A percentile compares a stretch with the other conserved stretches of the same genome.
phyloP scores from a whole-genome alignment of 306 rosid genomes.

The Vigna trinervia region DNA sequence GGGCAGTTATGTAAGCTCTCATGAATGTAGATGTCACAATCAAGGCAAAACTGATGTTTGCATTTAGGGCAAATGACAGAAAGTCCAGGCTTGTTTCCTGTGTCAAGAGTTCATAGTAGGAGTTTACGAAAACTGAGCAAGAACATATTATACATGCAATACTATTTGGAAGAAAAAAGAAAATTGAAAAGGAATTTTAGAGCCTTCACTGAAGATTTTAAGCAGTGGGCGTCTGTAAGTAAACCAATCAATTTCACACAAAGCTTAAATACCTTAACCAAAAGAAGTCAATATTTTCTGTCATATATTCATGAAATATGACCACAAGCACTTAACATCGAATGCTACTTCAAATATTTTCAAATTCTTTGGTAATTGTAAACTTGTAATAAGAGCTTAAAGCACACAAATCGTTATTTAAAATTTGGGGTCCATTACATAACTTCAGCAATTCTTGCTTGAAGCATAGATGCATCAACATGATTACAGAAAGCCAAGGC shows the following conservation, averaged over 20 bases:
- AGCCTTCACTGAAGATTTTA: constrained; percentile 33
- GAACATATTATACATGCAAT: constrained; percentile 27
- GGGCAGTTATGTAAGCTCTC: constrained; percentile 99
- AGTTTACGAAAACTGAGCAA: constrained; percentile 2
- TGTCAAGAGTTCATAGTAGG: constrained; percentile 35
- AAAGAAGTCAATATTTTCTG: constrained; percentile 10
- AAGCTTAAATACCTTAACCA: constrained; percentile 20
- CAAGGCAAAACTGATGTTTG: constrained; percentile 88
- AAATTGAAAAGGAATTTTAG: constrained; percentile 2
- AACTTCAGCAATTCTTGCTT: constrained; percentile 15
- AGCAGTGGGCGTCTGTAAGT: neutral
- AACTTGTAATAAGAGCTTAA: constrained; percentile 13
- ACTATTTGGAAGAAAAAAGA: constrained; percentile 28
- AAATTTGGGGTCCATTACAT: constrained; percentile 11
- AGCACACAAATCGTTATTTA: neutral
- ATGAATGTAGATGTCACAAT: constrained; percentile 87
- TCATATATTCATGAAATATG: constrained; percentile 18
- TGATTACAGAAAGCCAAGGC: constrained; percentile 30
- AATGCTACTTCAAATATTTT: neutral
- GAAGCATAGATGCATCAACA: constrained; percentile 15
- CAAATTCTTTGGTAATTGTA: constrained; percentile 1
- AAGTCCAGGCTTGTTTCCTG: constrained; percentile 81
- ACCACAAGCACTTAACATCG: constrained; percentile 24
- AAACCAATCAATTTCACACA: constrained; percentile 1
- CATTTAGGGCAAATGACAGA: constrained; percentile 86